phyloP scores from a whole-genome alignment of 2,329 filamentous ascomycete species.

The Fusarium stilboides region DNA sequence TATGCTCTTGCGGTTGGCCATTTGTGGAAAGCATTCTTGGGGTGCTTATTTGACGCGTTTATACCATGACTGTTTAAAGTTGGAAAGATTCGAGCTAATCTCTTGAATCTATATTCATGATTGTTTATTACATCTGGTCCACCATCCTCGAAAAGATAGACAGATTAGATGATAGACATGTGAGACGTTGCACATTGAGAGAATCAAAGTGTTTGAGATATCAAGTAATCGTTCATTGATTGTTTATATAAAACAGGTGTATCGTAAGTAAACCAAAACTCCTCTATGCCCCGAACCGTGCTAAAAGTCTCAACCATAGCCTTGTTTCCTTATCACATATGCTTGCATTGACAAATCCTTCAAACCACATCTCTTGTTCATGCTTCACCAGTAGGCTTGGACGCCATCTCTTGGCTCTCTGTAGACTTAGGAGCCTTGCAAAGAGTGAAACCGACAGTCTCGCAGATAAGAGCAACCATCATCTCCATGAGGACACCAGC shows the following conservation, averaged over 20 bases:
- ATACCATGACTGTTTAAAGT: constrained; percentile 16
- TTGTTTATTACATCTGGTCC: constrained; percentile 3
- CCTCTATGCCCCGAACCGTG: not conserved
- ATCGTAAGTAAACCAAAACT: not conserved
- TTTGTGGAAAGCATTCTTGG: constrained; percentile 8
- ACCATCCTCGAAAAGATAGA: constrained; percentile 17
- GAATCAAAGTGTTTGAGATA: constrained; percentile 30
- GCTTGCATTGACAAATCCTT: not conserved
- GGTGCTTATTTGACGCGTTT: constrained; percentile 21
- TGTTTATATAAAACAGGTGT: constrained; percentile 4
- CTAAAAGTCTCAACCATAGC: not conserved
- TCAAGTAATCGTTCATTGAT: constrained; percentile 23
- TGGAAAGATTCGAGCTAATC: constrained; percentile 14
- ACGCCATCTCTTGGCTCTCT: constrained; percentile 19
- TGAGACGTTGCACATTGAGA: constrained; percentile 3
- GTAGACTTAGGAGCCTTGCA: constrained; percentile 38
- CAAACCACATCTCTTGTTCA: not conserved
- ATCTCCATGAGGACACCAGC: constrained; percentile 55
- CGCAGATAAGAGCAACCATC: constrained; percentile 51
- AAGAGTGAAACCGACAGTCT: constrained; percentile 52
- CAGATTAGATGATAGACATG: constrained; percentile 24
- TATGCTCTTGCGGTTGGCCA: constrained; percentile 17
- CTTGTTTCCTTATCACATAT: not conserved
- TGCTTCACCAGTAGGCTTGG: constrained; percentile 8
- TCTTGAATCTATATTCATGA: not conserved